These are phyloP conservation scores for Hypoxylon sp. DNA, from an alignment of 2,329 filamentous ascomycete species.

Conservation along the genomic window DNA sequence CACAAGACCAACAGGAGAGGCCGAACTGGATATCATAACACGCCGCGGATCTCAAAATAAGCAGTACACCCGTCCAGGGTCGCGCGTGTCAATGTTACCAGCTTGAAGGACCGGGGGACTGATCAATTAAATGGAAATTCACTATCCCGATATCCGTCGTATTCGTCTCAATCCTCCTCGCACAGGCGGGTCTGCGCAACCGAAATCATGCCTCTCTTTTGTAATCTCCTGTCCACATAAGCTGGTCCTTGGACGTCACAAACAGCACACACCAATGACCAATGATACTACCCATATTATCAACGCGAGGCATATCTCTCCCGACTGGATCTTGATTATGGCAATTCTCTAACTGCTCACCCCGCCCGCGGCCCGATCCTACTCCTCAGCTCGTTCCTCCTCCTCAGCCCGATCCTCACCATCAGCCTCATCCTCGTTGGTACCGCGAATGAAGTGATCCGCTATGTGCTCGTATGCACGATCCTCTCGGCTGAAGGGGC, in stretches of 20 bases:
- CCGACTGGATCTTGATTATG: too few species aligned
- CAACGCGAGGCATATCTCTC: background rate
- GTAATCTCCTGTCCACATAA: constrained; percentile 12
- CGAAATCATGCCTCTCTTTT: constrained; percentile 29
- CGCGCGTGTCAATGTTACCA: constrained; percentile 10
- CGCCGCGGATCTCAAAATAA: constrained; percentile 9
- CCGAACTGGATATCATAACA: background rate
- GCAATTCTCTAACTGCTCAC: too few species aligned
- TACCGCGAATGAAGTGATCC: too few species aligned
- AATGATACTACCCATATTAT: constrained; percentile 25
- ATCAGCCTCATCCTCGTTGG: too few species aligned
- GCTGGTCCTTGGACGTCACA: constrained; percentile 8
- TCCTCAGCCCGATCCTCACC: too few species aligned
- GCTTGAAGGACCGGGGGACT: background rate
- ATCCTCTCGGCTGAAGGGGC: too few species aligned
- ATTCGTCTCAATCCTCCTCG: constrained; percentile 30
- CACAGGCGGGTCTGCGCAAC: constrained; percentile 31
- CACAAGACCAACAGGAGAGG: too few species aligned
- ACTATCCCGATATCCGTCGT: constrained; percentile 11
- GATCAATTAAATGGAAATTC: constrained; percentile 31
- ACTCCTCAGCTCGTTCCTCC: too few species aligned
- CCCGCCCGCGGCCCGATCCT: too few species aligned
- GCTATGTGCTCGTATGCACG: too few species aligned
- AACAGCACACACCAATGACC: constrained; percentile 18
- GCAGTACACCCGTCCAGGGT: constrained; percentile 13